Base-by-base conservation (phyloP, 2,329 filamentous ascomycete genomes). In the Xylariaceae sp. region DNA sequence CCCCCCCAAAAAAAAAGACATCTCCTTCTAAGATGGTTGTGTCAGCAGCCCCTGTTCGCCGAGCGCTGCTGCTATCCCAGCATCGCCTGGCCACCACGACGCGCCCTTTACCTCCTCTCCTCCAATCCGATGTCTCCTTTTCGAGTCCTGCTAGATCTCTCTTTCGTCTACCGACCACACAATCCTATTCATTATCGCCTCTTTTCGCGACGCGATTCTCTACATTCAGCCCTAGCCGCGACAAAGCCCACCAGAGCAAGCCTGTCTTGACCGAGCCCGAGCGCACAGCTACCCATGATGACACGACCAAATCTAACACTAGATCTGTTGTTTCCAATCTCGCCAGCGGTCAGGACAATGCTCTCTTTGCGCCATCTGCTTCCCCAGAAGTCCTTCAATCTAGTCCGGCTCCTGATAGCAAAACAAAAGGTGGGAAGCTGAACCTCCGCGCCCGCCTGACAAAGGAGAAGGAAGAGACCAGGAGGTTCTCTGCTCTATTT, bases 361-460 rank as follows among this genome's bases (percentile, higher is more conserved):
- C 14, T 49, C 17, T 25, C 50, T 27, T 52, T 48, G 37, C 44
- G 47, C 19, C 25, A 11, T 20, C 10, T 19, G 20, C 19, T 6
- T 22, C 29, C 10, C 12, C 36, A 47, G 67, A 22, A 67, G 70
- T 14, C 79, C 80, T 37, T 72, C 22, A 80, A 43, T 78, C 84
- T 22, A 67, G 73, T 62, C 77, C 76, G 53, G 75, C 80, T 57
- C 91, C 88, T 47, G 92, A 95, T 64, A 92, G 85, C 66, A 93
- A 91, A 25, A 80, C 84, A 11, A 83, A 89, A 59, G 93, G 91
- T 10, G 86, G 91, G 2, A 86, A 97, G 61, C 76, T 98, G 56
- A 95, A 98, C 64, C 73, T 97, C 57, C 84, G 85, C 52, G 93
- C 93, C 12, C 88, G 87, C 54, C 73, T 98, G 40, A 89, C 87